A percentile compares a stretch with the other conserved stretches of the same genome.
Conservation (phyloP, 805 yeast species). For the Barnettozyma pratensis region DNA sequence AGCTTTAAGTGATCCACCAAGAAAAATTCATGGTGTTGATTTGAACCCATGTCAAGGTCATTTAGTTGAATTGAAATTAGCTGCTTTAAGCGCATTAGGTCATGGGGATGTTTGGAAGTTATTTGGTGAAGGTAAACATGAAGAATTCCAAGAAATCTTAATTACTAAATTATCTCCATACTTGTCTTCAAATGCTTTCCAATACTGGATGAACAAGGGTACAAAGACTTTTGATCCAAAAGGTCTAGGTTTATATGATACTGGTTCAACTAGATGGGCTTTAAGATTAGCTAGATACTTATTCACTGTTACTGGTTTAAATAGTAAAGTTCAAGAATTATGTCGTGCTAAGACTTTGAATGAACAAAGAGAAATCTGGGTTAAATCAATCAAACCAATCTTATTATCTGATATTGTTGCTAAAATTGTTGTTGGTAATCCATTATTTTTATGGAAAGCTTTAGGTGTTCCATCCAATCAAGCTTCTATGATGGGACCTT, state of each 20-base stretch:
- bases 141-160: conserved; percentile 46
- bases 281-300: conserved; percentile 59
- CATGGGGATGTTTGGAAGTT: conserved; percentile 65
- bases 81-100: conserved; percentile 53
- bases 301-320: conserved; percentile 51
- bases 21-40: conserved; percentile 78
- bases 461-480: conserved; percentile 87
- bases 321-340: conserved; percentile 45
- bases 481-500: conserved; percentile 72
- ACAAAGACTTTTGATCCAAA: conserved; percentile 46
- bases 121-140: conserved; percentile 71
- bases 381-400: conserved; percentile 56
- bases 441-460: conserved; percentile 83
- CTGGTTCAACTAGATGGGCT: conserved; percentile 88
- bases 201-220: conserved; percentile 71
- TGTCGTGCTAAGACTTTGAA: conserved; percentile 52
- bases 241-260: conserved; percentile 67
- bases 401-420: conserved; percentile 67
- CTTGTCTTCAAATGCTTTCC: conserved; percentile 75
- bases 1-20: conserved; percentile 61
- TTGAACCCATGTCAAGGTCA: conserved; percentile 81
- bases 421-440: conserved; percentile 68
- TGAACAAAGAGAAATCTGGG: conserved; percentile 66
- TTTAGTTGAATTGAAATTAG: conserved; percentile 71
- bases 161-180: conserved; percentile 57